Conservation (phyloP, 495 filamentous ascomycete species). For the Penicillium parvum region DNA sequence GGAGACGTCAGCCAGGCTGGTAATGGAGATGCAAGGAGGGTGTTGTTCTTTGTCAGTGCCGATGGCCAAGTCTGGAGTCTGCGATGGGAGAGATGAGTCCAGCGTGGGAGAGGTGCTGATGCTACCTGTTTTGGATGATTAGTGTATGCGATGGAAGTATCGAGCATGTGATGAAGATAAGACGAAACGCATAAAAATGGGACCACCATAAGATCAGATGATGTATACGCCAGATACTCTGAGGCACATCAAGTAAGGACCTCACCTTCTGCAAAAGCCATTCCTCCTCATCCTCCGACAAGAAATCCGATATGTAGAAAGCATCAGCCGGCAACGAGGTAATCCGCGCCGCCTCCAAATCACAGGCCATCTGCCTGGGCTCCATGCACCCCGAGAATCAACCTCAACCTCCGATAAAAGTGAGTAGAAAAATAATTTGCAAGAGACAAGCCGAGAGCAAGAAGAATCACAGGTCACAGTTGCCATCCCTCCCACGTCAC, state of each 20-base stretch:
- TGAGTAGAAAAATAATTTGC: background rate
- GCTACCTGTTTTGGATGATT: slow-evolving; percentile 33
- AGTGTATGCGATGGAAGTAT: too few relatives aligned
- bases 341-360: slow-evolving; percentile 50
- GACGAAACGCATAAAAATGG: too few relatives aligned
- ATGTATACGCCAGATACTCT: background rate
- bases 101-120: slow-evolving; percentile 66
- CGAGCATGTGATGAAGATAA: too few relatives aligned
- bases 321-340: slow-evolving; percentile 56
- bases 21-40: slow-evolving; percentile 68
- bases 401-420: background rate
- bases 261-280: slow-evolving; percentile 64
- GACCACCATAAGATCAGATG: too few relatives aligned
- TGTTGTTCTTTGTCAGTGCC: slow-evolving; percentile 64
- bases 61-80: slow-evolving; percentile 90
- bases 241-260: background rate
- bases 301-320: slow-evolving; percentile 88
- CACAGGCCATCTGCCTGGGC: slow-evolving; percentile 5
- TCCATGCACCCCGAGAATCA: background rate
- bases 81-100: slow-evolving; percentile 80
- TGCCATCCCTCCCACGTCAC: slow-evolving; percentile 13
- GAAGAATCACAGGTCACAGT: background rate
- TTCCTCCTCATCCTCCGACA: slow-evolving; percentile 70
- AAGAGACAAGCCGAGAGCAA: background rate
- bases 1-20: slow-evolving; percentile 73